phyloP scores from a whole-genome alignment of 257 asterid genomes.

The Coffea canephora region DNA sequence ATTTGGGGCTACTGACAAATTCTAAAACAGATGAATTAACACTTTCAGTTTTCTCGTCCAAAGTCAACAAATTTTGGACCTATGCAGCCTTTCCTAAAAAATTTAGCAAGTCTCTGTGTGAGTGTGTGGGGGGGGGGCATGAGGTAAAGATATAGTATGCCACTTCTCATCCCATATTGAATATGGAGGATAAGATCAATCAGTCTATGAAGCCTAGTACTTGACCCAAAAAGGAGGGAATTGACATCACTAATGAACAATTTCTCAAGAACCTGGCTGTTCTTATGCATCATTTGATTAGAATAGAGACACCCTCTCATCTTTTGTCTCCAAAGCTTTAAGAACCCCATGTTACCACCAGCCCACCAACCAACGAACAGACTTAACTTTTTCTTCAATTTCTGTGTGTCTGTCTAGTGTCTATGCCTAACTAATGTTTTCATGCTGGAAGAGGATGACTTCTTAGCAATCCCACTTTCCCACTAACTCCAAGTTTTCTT shows the following conservation, averaged over 20 bases:
- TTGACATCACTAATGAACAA: conserved; percentile 29
- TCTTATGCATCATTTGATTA: background rate
- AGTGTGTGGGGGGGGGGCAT: too few species aligned
- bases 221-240: conserved; percentile 18
- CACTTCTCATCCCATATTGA: background rate
- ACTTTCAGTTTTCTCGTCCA: too few species aligned
- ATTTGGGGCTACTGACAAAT: too few species aligned
- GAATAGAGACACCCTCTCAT: conserved; percentile 25
- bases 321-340: conserved; percentile 47
- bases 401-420: conserved; percentile 24
- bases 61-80: too few species aligned
- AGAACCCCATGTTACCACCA: conserved; percentile 58
- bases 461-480: background rate
- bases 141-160: background rate
- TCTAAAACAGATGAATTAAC: too few species aligned
- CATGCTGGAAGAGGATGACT: background rate
- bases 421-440: background rate
- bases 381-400: conserved; percentile 21
- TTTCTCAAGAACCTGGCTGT: background rate
- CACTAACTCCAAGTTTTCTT: background rate
- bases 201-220: conserved; percentile 13
- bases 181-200: conserved; percentile 21
- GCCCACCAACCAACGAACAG: conserved; percentile 18
- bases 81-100: too few species aligned
- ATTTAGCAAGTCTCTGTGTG: background rate